Percentiles rank a stretch among this genome's conserved stretches.
phyloP scores from a whole-genome alignment of 495 filamentous ascomycete species.

The Terfezia claveryi region DNA sequence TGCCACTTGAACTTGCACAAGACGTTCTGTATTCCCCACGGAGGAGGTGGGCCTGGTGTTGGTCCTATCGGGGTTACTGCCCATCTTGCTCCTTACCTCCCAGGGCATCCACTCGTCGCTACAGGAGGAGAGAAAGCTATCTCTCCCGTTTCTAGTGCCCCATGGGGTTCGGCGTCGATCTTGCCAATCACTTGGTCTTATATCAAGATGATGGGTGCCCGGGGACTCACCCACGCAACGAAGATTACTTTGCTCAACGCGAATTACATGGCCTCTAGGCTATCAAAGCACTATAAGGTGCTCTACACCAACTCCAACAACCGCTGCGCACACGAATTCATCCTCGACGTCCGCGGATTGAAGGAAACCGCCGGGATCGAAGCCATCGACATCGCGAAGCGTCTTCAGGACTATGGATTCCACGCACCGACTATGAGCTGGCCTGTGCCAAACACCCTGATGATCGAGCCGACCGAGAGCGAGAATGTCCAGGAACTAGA shows the following conservation, averaged over 20 bases:
- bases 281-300: slow-evolving; percentile 76
- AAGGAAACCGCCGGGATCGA: slow-evolving; percentile 70
- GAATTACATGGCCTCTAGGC: slow-evolving; percentile 86
- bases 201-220: slow-evolving; percentile 83
- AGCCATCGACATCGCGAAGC: slow-evolving; percentile 93
- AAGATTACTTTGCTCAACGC: slow-evolving; percentile 89
- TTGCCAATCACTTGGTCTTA: slow-evolving; percentile 95
- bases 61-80: slow-evolving; percentile 84
- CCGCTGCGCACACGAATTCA: slow-evolving; percentile 95
- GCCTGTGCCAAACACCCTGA: slow-evolving; percentile 88
- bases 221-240: slow-evolving; percentile 81
- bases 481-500: slow-evolving; percentile 88
- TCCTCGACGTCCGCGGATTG: slow-evolving; percentile 75
- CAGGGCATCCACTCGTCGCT: slow-evolving; percentile 43
- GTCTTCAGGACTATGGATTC: slow-evolving; percentile 95
- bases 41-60: slow-evolving; percentile 85
- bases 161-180: slow-evolving; percentile 82
- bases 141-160: slow-evolving; percentile 62
- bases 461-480: slow-evolving; percentile 96
- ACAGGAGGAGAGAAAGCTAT: slow-evolving; percentile 41
- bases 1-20: slow-evolving; percentile 98
- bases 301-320: slow-evolving; percentile 76
- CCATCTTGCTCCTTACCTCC: slow-evolving; percentile 60
- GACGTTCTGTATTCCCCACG: slow-evolving; percentile 97
- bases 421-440: slow-evolving; percentile 97